Evolutionary conservation across 2,329 filamentous ascomycete genomes (phyloP).

Genomic region (Seiridium cupressi): DNA sequence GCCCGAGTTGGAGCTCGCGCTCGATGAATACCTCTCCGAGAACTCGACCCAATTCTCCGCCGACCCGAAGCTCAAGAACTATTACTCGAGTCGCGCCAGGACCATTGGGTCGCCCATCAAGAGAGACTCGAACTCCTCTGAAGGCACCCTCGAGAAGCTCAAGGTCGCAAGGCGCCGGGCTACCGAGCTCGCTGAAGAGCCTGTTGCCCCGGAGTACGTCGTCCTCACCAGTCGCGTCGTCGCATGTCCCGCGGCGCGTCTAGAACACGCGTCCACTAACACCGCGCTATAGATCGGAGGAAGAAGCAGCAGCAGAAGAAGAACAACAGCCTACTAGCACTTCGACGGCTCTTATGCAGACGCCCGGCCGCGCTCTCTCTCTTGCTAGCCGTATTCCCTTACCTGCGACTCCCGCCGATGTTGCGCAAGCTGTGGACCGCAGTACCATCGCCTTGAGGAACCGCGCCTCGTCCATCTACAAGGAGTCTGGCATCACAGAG

Average conservation of each 20-base stretch:
- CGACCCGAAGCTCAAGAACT: constrained; percentile 67
- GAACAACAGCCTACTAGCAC: constrained; percentile 19
- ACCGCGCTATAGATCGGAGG: constrained; percentile 38
- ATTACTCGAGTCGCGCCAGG: constrained; percentile 69
- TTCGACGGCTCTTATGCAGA: constrained; percentile 46
- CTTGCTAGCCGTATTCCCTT: constrained; percentile 65
- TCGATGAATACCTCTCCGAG: constrained; percentile 70
- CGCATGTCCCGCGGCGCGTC: constrained; percentile 37
- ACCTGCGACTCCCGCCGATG: constrained; percentile 75
- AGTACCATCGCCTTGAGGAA: constrained; percentile 65
- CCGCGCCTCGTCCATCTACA: constrained; percentile 62
- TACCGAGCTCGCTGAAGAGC: constrained; percentile 54
- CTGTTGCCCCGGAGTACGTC: constrained; percentile 67
- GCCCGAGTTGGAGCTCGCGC: constrained; percentile 70
- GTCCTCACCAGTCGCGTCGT: constrained; percentile 67
- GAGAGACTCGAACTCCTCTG: constrained; percentile 35
- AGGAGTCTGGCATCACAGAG: constrained; percentile 65
- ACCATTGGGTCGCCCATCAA: constrained; percentile 61
- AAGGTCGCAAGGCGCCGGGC: constrained; percentile 27
- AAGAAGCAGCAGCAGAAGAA: constrained; percentile 21
- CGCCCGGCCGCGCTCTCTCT: constrained; percentile 50
- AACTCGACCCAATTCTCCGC: constrained; percentile 65
- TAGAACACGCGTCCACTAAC: constrained; percentile 51
- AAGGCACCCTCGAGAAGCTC: constrained; percentile 20
- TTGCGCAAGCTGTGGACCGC: constrained; percentile 74